phyloP scores from a whole-genome alignment of 495 filamentous ascomycete species.

The Bathelium albidoporum region DNA sequence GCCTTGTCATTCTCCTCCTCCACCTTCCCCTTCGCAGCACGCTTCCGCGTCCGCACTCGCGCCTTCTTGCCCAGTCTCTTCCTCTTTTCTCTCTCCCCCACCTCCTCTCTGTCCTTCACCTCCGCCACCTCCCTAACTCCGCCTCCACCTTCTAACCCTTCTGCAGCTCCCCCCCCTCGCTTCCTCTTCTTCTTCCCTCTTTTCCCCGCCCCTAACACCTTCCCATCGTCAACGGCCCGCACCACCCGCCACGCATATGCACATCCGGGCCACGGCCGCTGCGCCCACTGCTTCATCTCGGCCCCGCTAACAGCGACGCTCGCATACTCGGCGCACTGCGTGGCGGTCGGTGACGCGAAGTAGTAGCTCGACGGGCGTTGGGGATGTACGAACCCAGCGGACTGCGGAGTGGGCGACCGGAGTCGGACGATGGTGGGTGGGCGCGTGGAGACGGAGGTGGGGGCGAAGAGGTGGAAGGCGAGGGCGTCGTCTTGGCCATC shows the following conservation, averaged over 20 bases:
- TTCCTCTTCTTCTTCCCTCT: constrained; percentile 29
- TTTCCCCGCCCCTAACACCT: constrained; percentile 3
- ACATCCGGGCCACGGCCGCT: constrained; percentile 39
- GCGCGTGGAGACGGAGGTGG: constrained; percentile 16
- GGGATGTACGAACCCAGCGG: constrained; percentile 31
- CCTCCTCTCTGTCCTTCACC: constrained; percentile 29
- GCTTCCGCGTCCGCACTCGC: constrained; percentile 39
- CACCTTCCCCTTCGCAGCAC: constrained; percentile 43
- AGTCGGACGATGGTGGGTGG: constrained; percentile 15
- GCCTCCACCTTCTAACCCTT: constrained; percentile 9
- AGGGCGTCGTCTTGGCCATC: constrained; percentile 29
- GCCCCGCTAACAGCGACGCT: constrained; percentile 36
- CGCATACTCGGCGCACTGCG: constrained; percentile 27
- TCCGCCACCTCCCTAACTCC: constrained; percentile 2
- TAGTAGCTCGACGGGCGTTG: constrained; percentile 37
- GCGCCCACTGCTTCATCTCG: constrained; percentile 32
- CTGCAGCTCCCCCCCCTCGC: neutral
- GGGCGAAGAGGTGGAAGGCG: constrained; percentile 44
- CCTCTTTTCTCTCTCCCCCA: constrained; percentile 26
- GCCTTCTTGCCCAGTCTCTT: constrained; percentile 44
- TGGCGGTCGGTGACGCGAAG: constrained; percentile 30
- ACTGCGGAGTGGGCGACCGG: constrained; percentile 13
- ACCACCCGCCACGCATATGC: constrained; percentile 46
- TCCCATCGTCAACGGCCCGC: constrained; percentile 12
- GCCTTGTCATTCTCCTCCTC: constrained; percentile 21